Base-by-base conservation (phyloP, 2,329 filamentous ascomycete genomes). In the Eurotiales sp. region DNA sequence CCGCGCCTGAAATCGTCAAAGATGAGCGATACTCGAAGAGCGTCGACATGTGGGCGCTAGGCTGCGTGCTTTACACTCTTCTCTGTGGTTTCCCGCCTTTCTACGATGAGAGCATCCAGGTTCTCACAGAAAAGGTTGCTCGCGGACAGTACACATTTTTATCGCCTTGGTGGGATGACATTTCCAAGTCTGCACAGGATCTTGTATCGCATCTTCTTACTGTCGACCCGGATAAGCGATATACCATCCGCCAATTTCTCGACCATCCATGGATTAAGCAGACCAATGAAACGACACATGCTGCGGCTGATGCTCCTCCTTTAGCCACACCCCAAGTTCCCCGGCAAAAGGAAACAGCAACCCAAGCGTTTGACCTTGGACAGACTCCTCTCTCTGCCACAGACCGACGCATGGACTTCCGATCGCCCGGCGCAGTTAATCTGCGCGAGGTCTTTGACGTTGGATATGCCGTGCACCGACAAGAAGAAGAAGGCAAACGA, bases 91-190 rank as follows among this genome's bases (percentile, higher is more conserved):
- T 99, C 75, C 93, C 93, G 8, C 93, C 93, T 2, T 99, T 99
- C 72, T 96, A 99, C 70, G 93, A 99, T 61, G 93, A 99, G 73
- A 96, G 90, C 64, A 97, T 99, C 59, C 90, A 96, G 65, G 87
- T 95, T 0, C 81, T 99, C 55, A 97, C 93, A 1, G 92, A 99
- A 67, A 99, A 99, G 77, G 93, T 99, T 15, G 93, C 93, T 25
- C 86, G 88, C 63, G 93, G 93, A 44, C 90, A 97, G 73, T 99
- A 93, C 69, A 97, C 93, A 0, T 99, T 99, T 76, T 75, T 99
- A 39, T 97, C 92, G 2, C 93, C 93, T 0, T 99, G 93, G 93
- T 99, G 93, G 93, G 93, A 99, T 60, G 91, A 96, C 53, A 97
- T 99, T 55, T 96, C 92, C 55, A 90, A 93, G 68, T 86, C 89